Conservation (phyloP, 2,329 filamentous ascomycete species). For the Xylariaceae sp. region DNA sequence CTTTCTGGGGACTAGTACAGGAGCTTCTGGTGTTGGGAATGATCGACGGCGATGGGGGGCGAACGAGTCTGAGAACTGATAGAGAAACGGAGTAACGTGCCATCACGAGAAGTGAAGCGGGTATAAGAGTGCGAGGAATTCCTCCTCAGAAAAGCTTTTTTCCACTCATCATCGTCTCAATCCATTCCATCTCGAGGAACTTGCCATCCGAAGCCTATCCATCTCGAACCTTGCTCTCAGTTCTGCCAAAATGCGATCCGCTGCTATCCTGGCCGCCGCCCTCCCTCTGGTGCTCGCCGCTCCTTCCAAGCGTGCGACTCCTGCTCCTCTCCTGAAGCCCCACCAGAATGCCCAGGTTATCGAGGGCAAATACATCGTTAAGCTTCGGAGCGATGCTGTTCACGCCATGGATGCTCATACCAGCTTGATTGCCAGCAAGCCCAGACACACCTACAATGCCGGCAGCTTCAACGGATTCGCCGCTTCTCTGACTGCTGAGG, state of each 20-base stretch:
- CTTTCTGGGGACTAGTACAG: conserved; percentile 7
- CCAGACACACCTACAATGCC: conserved; percentile 31
- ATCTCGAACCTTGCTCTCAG: conserved; percentile 1
- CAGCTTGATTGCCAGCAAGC: conserved; percentile 26
- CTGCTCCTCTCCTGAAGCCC: conserved; percentile 29
- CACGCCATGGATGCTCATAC: conserved; percentile 32
- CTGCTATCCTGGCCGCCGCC: conserved; percentile 25
- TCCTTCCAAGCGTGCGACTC: conserved; percentile 28
- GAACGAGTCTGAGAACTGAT: conserved; percentile 11
- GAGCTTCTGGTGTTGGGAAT: conserved; percentile 11
- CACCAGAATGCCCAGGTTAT: conserved; percentile 25
- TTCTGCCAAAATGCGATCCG: conserved; percentile 28
- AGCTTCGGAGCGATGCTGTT: conserved; percentile 35
- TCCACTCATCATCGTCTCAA: conserved; percentile 15
- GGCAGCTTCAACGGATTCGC: conserved; percentile 39
- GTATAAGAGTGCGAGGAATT: conserved; percentile 15
- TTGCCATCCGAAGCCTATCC: conserved; percentile 11
- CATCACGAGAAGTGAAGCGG: conserved; percentile 1
- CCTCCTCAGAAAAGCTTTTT: conserved; percentile 1
- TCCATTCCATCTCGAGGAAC: conserved; percentile 5
- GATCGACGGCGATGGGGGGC: conserved; percentile 11
- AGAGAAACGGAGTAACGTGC: conserved; percentile 6
- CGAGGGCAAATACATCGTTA: conserved; percentile 42
- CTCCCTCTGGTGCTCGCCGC: conserved; percentile 31
- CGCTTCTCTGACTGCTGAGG: conserved; percentile 39